Percentiles rank a stretch among this genome's conserved stretches.
These are phyloP conservation scores for Vigna unguiculata DNA, from an alignment of 306 rosid genomes.

Conservation along the genomic window DNA sequence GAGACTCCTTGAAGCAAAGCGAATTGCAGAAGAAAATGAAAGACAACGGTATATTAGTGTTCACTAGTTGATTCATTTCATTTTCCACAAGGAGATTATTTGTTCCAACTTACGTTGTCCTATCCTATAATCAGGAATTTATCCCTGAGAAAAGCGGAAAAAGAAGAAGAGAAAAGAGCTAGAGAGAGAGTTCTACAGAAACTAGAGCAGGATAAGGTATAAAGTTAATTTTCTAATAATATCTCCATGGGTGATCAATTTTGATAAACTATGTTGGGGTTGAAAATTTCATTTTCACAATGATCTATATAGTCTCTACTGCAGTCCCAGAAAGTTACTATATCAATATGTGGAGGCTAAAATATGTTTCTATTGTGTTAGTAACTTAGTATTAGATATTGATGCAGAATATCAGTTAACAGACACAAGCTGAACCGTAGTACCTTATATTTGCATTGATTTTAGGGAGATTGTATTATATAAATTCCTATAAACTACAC, in stretches of 20 bases:
- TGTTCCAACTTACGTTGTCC: slow-evolving; percentile 12
- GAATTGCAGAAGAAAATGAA: slow-evolving; percentile 67
- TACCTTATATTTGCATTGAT: neutral
- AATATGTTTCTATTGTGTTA: neutral
- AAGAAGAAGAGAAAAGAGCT: slow-evolving; percentile 80
- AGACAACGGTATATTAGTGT: slow-evolving; percentile 61
- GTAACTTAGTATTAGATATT: neutral
- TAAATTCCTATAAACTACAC: neutral
- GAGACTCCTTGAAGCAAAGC: slow-evolving; percentile 66
- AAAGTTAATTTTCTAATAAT: slow-evolving; percentile 25
- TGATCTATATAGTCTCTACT: neutral
- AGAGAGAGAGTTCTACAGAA: slow-evolving; percentile 61
- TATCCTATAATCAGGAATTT: slow-evolving; percentile 53
- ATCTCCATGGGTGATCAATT: slow-evolving; percentile 11
- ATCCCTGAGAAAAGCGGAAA: slow-evolving; percentile 63
- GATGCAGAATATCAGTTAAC: neutral
- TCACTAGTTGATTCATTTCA: slow-evolving; percentile 31
- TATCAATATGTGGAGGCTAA: neutral
- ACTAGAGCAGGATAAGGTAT: slow-evolving; percentile 89
- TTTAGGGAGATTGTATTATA: slow-evolving; percentile 14
- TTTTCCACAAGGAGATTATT: neutral
- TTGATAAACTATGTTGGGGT: slow-evolving; percentile 13
- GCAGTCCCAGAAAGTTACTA: neutral
- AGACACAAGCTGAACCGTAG: neutral
- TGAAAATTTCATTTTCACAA: slow-evolving; percentile 3